Percentiles rank a stretch among this genome's conserved stretches.
These are phyloP conservation scores for Paramecium tetraurelia DNA, from an alignment of 73 alveolate species.

Conservation along the genomic window DNA sequence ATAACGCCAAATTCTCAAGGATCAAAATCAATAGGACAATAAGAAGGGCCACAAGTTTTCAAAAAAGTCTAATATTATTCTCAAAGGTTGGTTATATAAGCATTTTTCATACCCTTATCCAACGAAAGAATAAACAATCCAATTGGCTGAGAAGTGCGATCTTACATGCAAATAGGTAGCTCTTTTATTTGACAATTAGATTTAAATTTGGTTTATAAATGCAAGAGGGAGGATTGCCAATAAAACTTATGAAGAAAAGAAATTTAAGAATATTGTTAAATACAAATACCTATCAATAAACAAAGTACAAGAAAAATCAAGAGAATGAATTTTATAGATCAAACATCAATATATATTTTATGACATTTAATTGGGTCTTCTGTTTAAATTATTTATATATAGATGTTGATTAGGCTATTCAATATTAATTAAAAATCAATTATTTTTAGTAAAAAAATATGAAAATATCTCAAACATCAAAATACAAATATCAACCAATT, in stretches of 20 bases:
- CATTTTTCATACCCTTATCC: constrained; percentile 24
- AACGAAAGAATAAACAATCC: neutral
- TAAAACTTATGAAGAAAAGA: neutral
- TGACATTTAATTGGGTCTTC: neutral
- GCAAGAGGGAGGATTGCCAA: constrained; percentile 12
- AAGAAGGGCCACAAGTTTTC: constrained; percentile 5
- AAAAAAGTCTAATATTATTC: neutral
- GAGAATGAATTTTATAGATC: constrained; percentile 79
- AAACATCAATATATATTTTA: neutral
- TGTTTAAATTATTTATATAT: neutral
- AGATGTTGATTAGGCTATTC: neutral
- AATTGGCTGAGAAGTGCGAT: neutral
- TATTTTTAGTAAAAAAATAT: no score
- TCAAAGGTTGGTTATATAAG: constrained; percentile 1
- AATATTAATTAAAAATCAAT: neutral
- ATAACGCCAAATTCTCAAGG: neutral
- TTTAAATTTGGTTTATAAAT: constrained; percentile 14
- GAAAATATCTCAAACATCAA: neutral
- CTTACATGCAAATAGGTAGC: constrained; percentile 8
- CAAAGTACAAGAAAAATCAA: constrained; percentile 74
- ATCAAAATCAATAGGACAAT: neutral
- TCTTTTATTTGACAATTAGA: neutral
- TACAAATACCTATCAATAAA: neutral
- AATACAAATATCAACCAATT: neutral
- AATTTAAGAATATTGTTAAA: constrained; percentile 5